These are phyloP conservation scores for Sphagnurus paluster DNA, from an alignment of 1,284 basidiomycete genomes.

Conservation along the genomic window DNA sequence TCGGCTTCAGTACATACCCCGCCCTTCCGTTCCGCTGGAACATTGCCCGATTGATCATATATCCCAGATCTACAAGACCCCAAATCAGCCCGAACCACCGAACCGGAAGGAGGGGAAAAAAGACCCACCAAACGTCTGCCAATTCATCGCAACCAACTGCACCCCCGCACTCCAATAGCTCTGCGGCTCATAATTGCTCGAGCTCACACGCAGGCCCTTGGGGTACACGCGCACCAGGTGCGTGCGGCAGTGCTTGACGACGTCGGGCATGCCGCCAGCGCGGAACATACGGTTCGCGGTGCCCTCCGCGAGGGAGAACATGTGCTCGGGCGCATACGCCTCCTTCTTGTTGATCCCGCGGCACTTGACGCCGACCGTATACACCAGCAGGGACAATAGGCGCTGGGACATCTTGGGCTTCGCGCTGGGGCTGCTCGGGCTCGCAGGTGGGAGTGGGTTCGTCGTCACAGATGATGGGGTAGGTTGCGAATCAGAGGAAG, in stretches of 20 bases:
- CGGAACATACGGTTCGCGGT: conserved; percentile 67
- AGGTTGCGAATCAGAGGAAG: background rate
- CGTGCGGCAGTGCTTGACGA: conserved; percentile 88
- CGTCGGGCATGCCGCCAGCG: conserved; percentile 51
- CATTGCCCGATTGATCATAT: conserved; percentile 93
- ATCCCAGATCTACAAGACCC: conserved; percentile 80
- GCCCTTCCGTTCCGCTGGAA: conserved; percentile 87
- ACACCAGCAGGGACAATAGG: conserved; percentile 81
- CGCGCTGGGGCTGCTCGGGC: conserved; percentile 7
- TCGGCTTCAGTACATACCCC: conserved; percentile 92
- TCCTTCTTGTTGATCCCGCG: conserved; percentile 93
- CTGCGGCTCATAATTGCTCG: conserved; percentile 89
- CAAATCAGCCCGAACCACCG: no score
- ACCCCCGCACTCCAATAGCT: conserved; percentile 88
- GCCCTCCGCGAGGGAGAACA: conserved; percentile 92
- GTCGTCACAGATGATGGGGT: background rate
- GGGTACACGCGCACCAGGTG: conserved; percentile 94
- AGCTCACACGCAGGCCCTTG: conserved; percentile 77
- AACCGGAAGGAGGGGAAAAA: no score
- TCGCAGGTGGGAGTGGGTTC: background rate
- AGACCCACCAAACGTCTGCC: conserved; percentile 89
- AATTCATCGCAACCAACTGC: conserved; percentile 96
- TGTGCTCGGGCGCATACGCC: conserved; percentile 83
- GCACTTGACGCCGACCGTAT: conserved; percentile 95
- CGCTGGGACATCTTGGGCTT: conserved; percentile 74